Percentiles rank a stretch among this genome's conserved stretches.
Evolutionary conservation across 352 stramenopile genomes (phyloP).

Genomic region (Phytopythium vexans): DNA sequence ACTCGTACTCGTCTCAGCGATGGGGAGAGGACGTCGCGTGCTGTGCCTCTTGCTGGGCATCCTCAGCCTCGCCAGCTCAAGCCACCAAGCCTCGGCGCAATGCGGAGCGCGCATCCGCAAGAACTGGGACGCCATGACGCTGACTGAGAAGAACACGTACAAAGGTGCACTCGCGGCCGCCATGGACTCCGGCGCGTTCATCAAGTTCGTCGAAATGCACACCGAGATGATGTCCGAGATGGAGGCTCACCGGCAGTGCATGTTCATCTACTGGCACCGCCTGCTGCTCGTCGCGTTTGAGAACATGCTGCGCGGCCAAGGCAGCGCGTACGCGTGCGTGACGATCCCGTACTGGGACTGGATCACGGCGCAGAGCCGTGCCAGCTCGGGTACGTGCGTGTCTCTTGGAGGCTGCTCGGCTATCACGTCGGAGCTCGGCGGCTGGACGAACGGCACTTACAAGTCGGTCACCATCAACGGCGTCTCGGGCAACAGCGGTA

Average conservation of each 20-base stretch:
- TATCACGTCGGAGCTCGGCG: conserved; percentile 38
- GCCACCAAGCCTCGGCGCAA: not conserved
- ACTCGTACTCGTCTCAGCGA: conserved; percentile 2
- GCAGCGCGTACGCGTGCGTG: conserved; percentile 49
- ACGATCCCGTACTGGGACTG: conserved; percentile 84
- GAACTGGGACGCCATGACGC: conserved; percentile 43
- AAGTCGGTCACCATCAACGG: conserved; percentile 44
- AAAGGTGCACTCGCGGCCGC: conserved; percentile 35
- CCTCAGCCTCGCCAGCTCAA: not conserved
- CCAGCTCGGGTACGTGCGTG: conserved; percentile 30
- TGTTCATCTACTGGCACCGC: conserved; percentile 85
- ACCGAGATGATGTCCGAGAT: conserved; percentile 51
- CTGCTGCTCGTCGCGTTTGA: conserved; percentile 65
- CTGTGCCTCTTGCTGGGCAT: conserved; percentile 4
- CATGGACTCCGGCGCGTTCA: conserved; percentile 55
- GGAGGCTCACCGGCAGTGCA: conserved; percentile 55
- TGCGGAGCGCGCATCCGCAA: conserved; percentile 45
- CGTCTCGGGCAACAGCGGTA: conserved; percentile 19
- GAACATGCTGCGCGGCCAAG: conserved; percentile 77
- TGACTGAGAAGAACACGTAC: conserved; percentile 39
- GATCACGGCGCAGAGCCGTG: conserved; percentile 42
- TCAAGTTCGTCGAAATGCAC: conserved; percentile 64
- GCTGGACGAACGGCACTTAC: conserved; percentile 12
- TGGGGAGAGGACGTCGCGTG: conserved; percentile 7
- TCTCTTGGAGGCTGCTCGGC: conserved; percentile 44